Evolutionary conservation across 331 rosid species (phyloP).

Genomic region (Quercus tomentella): DNA sequence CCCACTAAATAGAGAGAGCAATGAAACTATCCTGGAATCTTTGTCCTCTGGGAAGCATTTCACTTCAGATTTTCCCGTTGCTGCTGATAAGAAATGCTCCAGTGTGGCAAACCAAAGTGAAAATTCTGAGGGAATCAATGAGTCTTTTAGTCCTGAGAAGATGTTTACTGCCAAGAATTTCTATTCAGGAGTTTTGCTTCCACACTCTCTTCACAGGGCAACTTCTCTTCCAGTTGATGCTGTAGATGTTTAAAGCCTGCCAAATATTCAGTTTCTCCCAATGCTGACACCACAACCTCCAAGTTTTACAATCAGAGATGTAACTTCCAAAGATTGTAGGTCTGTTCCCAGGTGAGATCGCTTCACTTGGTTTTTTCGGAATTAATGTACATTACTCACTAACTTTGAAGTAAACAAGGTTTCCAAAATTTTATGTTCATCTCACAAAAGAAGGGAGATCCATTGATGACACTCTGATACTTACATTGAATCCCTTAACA

Average conservation of each 20-base stretch:
- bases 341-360: constrained; percentile 21
- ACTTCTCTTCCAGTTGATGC: constrained; percentile 98
- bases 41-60: constrained; percentile 26
- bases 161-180: constrained; percentile 57
- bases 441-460: background rate
- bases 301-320: constrained; percentile 18
- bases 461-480: background rate
- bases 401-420: constrained; percentile 11
- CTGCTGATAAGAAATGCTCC: constrained; percentile 27
- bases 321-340: constrained; percentile 15
- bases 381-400: constrained; percentile 24
- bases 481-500: background rate
- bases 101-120: constrained; percentile 29
- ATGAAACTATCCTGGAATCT: constrained; percentile 22
- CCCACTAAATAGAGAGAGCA: constrained; percentile 21
- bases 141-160: constrained; percentile 40
- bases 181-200: constrained; percentile 54
- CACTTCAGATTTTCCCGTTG: constrained; percentile 6
- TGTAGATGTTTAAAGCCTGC: constrained; percentile 43
- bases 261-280: constrained; percentile 14
- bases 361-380: constrained; percentile 9
- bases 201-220: constrained; percentile 76
- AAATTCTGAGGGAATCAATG: constrained; percentile 21
- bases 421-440: background rate
- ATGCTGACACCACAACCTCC: background rate